Evolutionary conservation across 1,284 basidiomycete species (phyloP), one percentile per base, ranked within the genome.

Genomic region (Cystobasidiaceae sp.): DNA sequence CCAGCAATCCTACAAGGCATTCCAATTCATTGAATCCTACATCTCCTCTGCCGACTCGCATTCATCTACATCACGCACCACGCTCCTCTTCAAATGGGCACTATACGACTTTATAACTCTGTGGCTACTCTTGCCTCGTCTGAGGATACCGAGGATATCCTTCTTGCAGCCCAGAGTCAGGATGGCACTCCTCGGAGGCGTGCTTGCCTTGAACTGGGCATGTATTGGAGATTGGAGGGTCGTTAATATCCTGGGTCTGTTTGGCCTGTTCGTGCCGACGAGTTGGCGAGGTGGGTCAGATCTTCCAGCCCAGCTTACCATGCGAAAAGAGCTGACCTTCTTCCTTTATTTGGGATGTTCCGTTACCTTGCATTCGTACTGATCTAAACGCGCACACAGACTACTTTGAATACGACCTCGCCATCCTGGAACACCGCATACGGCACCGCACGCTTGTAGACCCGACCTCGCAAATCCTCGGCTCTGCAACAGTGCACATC

Each of bases 1-100:
- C 39, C 50, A 51, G n/a, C 69, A 71, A 51, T 57, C 68, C 4
- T 71, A 71, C 59, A 71, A 71, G 65, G 45, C 69, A 45, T 69
- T 67, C 49, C 63, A 66, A 41, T 71, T 69, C 66, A 32, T 66
- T 23, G 68, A 71, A 52, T 21, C 62, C 46, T 67, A 55, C 54
- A 49, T 68, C 30, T 55, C 45, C 25, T 41, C 61, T 27, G 32
- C 43, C 2, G 46, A 15, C 5, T 3, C 52, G 17, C 13, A 17
- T 9, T 21, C 48, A 6, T 50, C 49, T 21, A n/a, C 44, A 17
- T 49, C 51, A 17, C 49, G 57, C 33, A 62, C 57, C 9, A 62
- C 33, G 21, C 67, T 66, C 19, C 69, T 65, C 54, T 28, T 69
- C 7, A 69, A 71, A 45, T 71, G 67, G 67, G 51, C 55, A 23